A percentile compares a stretch with the other conserved stretches of the same genome.
phyloP scores from a whole-genome alignment of 2,329 filamentous ascomycete species.

The Sordariomycetes sp. region DNA sequence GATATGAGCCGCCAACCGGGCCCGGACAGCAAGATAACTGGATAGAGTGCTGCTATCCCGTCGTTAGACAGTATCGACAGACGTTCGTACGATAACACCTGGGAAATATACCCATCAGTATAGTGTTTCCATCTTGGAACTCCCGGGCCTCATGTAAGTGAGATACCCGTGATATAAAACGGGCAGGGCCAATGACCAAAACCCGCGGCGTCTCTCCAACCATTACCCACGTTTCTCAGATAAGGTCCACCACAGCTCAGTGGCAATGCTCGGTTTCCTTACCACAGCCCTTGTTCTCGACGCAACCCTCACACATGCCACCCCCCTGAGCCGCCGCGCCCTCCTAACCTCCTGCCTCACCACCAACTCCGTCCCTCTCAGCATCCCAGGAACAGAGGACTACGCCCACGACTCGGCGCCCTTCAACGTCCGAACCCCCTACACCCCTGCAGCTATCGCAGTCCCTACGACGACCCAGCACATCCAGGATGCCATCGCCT shows the following conservation, averaged over 20 bases:
- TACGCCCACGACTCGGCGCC: slow-evolving; percentile 20
- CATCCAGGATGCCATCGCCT: slow-evolving; percentile 29
- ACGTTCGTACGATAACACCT: slow-evolving; percentile 1
- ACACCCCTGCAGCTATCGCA: slow-evolving; percentile 16
- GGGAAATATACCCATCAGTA: not conserved
- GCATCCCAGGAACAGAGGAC: not conserved
- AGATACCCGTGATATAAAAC: not conserved
- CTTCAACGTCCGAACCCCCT: slow-evolving; percentile 19
- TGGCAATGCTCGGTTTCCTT: not conserved
- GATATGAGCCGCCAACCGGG: not conserved
- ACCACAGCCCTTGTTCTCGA: not conserved
- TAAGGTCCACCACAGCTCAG: no score
- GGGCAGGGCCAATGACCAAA: not conserved
- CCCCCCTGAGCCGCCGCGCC: slow-evolving; percentile 2
- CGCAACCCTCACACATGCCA: not conserved
- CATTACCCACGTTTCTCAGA: not conserved
- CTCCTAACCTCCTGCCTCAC: slow-evolving; percentile 1
- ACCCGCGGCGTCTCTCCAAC: not conserved
- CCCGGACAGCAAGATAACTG: not conserved
- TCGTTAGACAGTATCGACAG: slow-evolving; percentile 1
- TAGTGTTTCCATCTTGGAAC: not conserved
- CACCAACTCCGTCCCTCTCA: not conserved
- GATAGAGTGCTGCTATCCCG: not conserved
- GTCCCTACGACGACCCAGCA: slow-evolving; percentile 20
- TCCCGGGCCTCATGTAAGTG: not conserved